Conservation (phyloP, 2,329 filamentous ascomycete genomes). For the Leptographium procerum region DNA sequence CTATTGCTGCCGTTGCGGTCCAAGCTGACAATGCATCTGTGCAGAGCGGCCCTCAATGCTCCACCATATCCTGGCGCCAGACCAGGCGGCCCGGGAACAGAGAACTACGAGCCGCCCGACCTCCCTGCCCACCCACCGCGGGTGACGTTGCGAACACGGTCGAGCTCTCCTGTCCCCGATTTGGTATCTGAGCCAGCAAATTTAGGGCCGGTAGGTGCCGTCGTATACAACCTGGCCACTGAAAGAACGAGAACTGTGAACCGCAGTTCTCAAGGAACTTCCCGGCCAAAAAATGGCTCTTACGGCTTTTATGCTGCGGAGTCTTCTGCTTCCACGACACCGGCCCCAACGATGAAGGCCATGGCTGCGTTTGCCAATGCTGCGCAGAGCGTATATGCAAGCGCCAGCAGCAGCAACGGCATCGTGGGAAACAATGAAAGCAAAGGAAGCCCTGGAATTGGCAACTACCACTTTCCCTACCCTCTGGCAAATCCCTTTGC, state of each 20-base stretch:
- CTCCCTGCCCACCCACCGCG: slow-evolving; percentile 5
- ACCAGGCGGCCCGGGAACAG: slow-evolving; percentile 8
- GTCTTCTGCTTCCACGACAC: background rate
- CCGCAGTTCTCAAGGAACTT: background rate
- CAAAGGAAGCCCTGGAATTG: background rate
- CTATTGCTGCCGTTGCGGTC: background rate
- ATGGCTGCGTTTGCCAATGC: background rate
- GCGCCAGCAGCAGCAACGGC: background rate
- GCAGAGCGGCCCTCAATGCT: slow-evolving; percentile 10
- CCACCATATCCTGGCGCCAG: slow-evolving; percentile 10
- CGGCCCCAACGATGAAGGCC: background rate
- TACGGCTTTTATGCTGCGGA: background rate
- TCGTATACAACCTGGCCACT: background rate
- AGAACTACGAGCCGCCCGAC: slow-evolving; percentile 3
- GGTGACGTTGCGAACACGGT: background rate
- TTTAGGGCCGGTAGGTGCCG: background rate
- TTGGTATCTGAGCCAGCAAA: background rate
- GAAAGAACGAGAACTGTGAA: background rate
- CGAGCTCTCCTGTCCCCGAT: background rate
- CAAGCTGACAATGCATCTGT: background rate
- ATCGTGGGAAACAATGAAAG: background rate
- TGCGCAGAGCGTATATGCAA: background rate
- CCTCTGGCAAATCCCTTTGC: background rate
- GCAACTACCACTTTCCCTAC: background rate
- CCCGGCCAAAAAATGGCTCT: background rate